Evolutionary conservation across 352 stramenopile species (phyloP).

Genomic region (Plasmopara viticola): DNA sequence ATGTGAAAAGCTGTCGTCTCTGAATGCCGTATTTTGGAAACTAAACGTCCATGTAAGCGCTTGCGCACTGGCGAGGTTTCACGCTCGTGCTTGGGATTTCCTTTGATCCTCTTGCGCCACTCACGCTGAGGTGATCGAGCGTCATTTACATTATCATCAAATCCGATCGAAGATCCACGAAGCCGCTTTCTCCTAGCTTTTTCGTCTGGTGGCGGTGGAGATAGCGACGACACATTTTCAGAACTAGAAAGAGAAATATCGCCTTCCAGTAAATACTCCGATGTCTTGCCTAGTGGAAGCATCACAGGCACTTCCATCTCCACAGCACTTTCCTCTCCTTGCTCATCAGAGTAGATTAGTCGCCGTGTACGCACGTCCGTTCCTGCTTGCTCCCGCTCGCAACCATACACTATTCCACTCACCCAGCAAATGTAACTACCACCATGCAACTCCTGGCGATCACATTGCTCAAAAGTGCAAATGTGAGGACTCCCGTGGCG

Average conservation of each 20-base stretch:
- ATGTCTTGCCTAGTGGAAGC: slow-evolving; percentile 54
- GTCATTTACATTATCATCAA: slow-evolving; percentile 14
- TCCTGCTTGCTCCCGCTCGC: slow-evolving; percentile 49
- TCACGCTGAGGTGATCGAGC: slow-evolving; percentile 21
- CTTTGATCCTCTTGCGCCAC: slow-evolving; percentile 26
- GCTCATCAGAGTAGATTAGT: slow-evolving; percentile 46
- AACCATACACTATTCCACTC: slow-evolving; percentile 52
- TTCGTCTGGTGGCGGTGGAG: slow-evolving; percentile 47
- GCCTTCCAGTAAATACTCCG: slow-evolving; percentile 56
- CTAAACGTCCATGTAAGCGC: slow-evolving; percentile 46
- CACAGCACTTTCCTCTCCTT: slow-evolving; percentile 44
- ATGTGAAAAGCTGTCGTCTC: slow-evolving; percentile 54
- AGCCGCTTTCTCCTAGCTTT: slow-evolving; percentile 39
- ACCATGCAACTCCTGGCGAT: slow-evolving; percentile 42
- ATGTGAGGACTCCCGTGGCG: slow-evolving; percentile 63
- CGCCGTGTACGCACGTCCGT: slow-evolving; percentile 56
- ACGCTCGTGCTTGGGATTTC: slow-evolving; percentile 25
- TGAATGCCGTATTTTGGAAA: slow-evolving; percentile 42
- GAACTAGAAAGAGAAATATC: slow-evolving; percentile 11
- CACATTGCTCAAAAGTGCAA: slow-evolving; percentile 70
- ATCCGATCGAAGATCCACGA: slow-evolving; percentile 14
- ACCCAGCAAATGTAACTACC: slow-evolving; percentile 69
- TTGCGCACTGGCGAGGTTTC: slow-evolving; percentile 52
- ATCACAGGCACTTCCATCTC: slow-evolving; percentile 75
- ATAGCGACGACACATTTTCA: slow-evolving; percentile 48